Base-by-base conservation (phyloP, 2,329 filamentous ascomycete genomes). In the Trichophyton rubrum region DNA sequence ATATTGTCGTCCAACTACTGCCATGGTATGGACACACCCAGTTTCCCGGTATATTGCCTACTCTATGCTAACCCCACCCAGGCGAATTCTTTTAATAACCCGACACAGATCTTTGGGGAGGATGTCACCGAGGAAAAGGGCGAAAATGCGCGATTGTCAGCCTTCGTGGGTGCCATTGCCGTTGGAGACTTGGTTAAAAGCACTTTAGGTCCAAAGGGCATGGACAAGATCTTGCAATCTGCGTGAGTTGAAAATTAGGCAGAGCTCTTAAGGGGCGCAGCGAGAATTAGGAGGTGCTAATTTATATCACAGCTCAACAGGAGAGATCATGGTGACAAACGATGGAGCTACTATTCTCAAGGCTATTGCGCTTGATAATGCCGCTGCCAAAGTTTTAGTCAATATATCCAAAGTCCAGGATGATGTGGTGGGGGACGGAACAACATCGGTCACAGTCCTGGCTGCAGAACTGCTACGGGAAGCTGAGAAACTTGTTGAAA, bases 351-450 rank as follows among this genome's bases (percentile, higher is more conserved):
- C 93, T 24, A 99, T 99, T 68, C 84, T 99, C 66, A 99, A 99
- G 78, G 89, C 92, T 59, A 99, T 99, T 75, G 93, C 93, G 49
- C 87, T 99, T 71, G 93, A 99, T 76, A 99, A 99, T 73, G 93
- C 93, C 49, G 93, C 93, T 22, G 93, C 93, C 60, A 99, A 99
- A 79, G 93, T 99, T 3, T 82, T 99, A 49, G 93, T 99, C 72
- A 99, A 99, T 75, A 97, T 99, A 69, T 97, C 92, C 65, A 99
- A 99, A 78, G 93, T 99, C 4, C 93, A 99, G 74, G 93, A 99
- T 71, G 93, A 99, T 73, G 93, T 99, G 75, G 92, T 99, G 24
- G 93, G 93, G 71, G 93, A 99, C 73, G 93, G 93, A 62, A 99
- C 93, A 53, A 99, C 93, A 22, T 97, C 91, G n/a, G 93, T 99